Evolutionary conservation across 2,329 filamentous ascomycete species (phyloP).

Genomic region (Alternaria atra): DNA sequence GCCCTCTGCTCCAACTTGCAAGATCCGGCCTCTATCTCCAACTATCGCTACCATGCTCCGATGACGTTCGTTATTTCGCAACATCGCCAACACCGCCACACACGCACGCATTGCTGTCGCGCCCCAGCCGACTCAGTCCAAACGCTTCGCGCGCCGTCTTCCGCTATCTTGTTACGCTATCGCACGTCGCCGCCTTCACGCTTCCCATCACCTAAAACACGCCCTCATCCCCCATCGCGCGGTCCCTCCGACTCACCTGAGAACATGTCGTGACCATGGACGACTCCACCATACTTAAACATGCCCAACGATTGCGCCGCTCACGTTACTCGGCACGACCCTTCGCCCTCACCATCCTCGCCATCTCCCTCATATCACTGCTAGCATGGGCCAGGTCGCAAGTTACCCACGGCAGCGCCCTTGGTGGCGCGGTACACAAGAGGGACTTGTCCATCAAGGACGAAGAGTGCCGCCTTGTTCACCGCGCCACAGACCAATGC

Average conservation of each 20-base stretch:
- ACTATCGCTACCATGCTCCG: neutral
- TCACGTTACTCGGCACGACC: constrained; percentile 49
- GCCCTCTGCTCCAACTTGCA: neutral
- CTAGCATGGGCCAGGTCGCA: constrained; percentile 38
- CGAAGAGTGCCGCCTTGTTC: constrained; percentile 77
- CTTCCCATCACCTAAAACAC: neutral
- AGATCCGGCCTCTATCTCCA: neutral
- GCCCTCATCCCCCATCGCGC: constrained; percentile 13
- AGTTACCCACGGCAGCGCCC: neutral
- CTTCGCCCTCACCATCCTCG: constrained; percentile 47
- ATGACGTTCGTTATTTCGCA: neutral
- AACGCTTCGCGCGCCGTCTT: constrained; percentile 31
- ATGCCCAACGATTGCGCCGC: constrained; percentile 38
- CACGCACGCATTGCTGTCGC: constrained; percentile 1
- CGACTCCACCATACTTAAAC: constrained; percentile 26
- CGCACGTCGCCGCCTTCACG: constrained; percentile 4
- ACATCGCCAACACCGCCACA: neutral
- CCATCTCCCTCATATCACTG: constrained; percentile 39
- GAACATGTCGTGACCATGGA: constrained; percentile 39
- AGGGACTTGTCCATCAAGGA: constrained; percentile 39
- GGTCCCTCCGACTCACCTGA: constrained; percentile 3
- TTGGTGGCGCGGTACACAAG: constrained; percentile 17
- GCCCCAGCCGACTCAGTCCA: constrained; percentile 12
- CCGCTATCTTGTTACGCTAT: constrained; percentile 24
- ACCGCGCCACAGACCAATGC: constrained; percentile 80